Percentiles rank a stretch among this genome's conserved stretches.
phyloP scores from a whole-genome alignment of 257 asterid genomes.

The Nyctanthes arbortristis region DNA sequence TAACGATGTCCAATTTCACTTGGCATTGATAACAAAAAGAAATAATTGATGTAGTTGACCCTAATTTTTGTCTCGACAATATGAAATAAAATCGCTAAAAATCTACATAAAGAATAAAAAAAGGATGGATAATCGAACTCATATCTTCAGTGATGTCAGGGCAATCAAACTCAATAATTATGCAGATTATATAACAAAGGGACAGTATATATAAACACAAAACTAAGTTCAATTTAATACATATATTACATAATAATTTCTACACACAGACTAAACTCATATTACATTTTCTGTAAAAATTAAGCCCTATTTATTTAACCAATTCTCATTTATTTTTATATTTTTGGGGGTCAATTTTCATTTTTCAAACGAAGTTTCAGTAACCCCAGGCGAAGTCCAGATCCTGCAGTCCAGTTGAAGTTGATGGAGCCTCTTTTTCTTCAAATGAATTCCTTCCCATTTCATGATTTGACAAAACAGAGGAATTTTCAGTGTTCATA shows the following conservation, averaged over 20 bases:
- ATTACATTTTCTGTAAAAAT: not conserved
- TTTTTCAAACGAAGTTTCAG: slow-evolving; percentile 27
- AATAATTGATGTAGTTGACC: no score
- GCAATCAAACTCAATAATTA: slow-evolving; percentile 23
- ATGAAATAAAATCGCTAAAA: slow-evolving; percentile 12
- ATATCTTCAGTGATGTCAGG: slow-evolving; percentile 27
- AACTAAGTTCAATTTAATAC: not conserved
- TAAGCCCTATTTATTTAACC: not conserved
- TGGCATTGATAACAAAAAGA: no score
- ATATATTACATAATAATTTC: slow-evolving; percentile 15
- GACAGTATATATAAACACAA: not conserved
- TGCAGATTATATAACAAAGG: slow-evolving; percentile 13
- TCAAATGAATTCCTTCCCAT: slow-evolving; percentile 38
- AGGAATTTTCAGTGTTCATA: slow-evolving; percentile 44
- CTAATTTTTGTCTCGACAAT: slow-evolving; percentile 14
- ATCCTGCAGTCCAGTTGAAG: slow-evolving; percentile 37
- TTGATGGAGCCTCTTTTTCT: slow-evolving; percentile 31
- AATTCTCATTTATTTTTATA: no score
- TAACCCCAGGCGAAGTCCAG: slow-evolving; percentile 45
- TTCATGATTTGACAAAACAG: slow-evolving; percentile 46
- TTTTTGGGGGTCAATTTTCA: no score
- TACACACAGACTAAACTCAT: not conserved
- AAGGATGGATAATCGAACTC: slow-evolving; percentile 10
- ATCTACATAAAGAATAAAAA: slow-evolving; percentile 11
- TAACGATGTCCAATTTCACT: no score